A percentile compares a stretch with the other conserved stretches of the same genome.
phyloP scores from a whole-genome alignment of 2,329 filamentous ascomycete species.

The Phyllosticta citribraziliensis region DNA sequence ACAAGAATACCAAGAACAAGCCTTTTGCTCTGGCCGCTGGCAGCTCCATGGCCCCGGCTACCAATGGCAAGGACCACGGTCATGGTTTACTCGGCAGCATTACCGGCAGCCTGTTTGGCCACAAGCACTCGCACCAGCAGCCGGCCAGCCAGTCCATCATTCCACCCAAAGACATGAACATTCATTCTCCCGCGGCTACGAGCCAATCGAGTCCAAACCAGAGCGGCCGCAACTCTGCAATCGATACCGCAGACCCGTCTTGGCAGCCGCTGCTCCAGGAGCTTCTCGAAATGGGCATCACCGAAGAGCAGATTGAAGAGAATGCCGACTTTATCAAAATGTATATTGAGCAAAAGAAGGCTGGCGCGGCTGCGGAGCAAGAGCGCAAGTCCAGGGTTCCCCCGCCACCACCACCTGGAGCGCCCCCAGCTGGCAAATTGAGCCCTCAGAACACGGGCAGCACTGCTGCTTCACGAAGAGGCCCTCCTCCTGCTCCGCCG shows the following conservation, averaged over 20 bases:
- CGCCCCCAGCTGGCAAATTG: constrained; percentile 32
- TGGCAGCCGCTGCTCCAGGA: constrained; percentile 53
- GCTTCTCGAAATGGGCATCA: constrained; percentile 55
- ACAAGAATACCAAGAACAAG: constrained; percentile 71
- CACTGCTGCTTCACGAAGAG: constrained; percentile 45
- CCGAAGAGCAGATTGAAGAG: constrained; percentile 56
- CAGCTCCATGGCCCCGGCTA: constrained; percentile 16
- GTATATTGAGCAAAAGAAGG: constrained; percentile 56
- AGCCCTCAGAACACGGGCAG: constrained; percentile 54
- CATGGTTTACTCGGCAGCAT: constrained; percentile 36
- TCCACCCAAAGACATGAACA: constrained; percentile 33
- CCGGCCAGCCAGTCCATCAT: constrained; percentile 37
- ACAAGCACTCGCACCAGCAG: constrained; percentile 36
- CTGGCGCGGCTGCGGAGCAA: constrained; percentile 35
- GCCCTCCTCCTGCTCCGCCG: constrained; percentile 51
- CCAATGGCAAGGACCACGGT: constrained; percentile 16
- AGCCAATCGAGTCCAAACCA: constrained; percentile 23
- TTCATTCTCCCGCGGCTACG: constrained; percentile 27
- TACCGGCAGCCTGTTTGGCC: constrained; percentile 38
- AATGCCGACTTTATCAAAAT: constrained; percentile 60
- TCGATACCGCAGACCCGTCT: constrained; percentile 53
- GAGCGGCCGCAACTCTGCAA: constrained; percentile 34
- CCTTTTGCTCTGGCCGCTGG: constrained; percentile 51
- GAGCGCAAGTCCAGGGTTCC: constrained; percentile 46
- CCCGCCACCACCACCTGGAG: constrained; percentile 51